Conservation (phyloP, 208 protist species). For the Naegleria gruberi region DNA sequence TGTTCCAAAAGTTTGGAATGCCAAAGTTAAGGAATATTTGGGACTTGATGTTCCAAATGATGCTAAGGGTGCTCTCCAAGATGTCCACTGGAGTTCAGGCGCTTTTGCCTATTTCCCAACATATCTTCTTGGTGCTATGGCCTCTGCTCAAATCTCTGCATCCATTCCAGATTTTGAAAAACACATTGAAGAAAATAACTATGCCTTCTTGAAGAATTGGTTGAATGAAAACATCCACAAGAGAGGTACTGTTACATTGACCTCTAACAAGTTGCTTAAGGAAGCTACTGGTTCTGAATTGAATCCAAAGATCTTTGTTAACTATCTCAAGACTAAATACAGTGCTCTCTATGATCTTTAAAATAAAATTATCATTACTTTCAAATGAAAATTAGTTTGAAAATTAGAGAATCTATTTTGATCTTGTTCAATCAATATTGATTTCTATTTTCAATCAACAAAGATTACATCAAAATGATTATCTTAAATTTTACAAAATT, state of each 20-base stretch:
- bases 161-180: slow-evolving; percentile 48
- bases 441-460: too few relatives aligned
- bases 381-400: too few relatives aligned
- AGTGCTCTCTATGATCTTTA: neutral
- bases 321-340: slow-evolving; percentile 67
- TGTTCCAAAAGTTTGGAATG: slow-evolving; percentile 64
- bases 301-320: slow-evolving; percentile 59
- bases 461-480: too few relatives aligned
- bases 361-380: too few relatives aligned
- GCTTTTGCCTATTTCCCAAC: slow-evolving; percentile 73
- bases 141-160: slow-evolving; percentile 65
- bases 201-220: slow-evolving; percentile 29
- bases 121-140: slow-evolving; percentile 67
- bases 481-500: too few relatives aligned
- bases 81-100: slow-evolving; percentile 69
- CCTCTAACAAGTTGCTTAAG: slow-evolving; percentile 60
- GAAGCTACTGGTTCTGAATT: slow-evolving; percentile 60
- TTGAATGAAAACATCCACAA: slow-evolving; percentile 29
- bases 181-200: slow-evolving; percentile 51
- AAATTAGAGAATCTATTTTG: too few relatives aligned
- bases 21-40: slow-evolving; percentile 70
- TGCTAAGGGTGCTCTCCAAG: slow-evolving; percentile 67
- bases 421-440: too few relatives aligned
- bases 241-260: slow-evolving; percentile 42
- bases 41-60: slow-evolving; percentile 61